Base-by-base conservation (phyloP, 805 yeast genomes). In the Wickerhamiella brachini region DNA sequence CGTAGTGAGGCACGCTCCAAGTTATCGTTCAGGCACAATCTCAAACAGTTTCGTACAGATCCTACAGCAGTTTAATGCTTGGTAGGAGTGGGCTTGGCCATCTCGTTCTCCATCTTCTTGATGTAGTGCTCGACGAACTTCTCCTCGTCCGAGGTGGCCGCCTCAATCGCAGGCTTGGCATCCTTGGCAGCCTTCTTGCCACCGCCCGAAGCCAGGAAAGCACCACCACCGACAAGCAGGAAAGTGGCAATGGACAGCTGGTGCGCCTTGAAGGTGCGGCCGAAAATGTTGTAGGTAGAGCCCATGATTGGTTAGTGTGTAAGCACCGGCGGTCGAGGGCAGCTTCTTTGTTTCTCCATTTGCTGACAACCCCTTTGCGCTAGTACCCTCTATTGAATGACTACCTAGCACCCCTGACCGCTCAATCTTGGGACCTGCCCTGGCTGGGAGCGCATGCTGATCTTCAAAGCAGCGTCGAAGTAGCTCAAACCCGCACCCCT, bases 111-210 rank as follows among this genome's bases (percentile, higher is more conserved):
- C 56, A 68, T 70, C 65, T 74, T 69, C 66, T 73, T 68, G 69
- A 80, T 73, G 75, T 78, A 88, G 62, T 80, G 84, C 60, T 62
- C 54, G 54, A 89, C 82, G 73, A 84, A 89, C 68, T 83, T 80
- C 69, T 85, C 95, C 73, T 89, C 97, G 64, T 87, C 97, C 59
- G 87, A 80, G 48, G 88, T 77, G 51, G 79, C 68, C 57, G 95
- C 95, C 57, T 79, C 77, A 67, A 87, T 76, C 42, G 80, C 72
- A 45, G 93, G 88, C 60, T 71, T 74, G 55, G 75, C 72, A 61
- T 82, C 77, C 58, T 79, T 73, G 57, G 77, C 73, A 23, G 79
- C 70, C 48, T 56, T 51, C 62, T 61, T 59, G 51, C 54, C 72
- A 71, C 85, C 83, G 80, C 68, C 89, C 86, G 56, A 53, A 68